Percentiles rank a stretch among this genome's conserved stretches.
phyloP scores from a whole-genome alignment of 108 stramenopile species.

The Nannochloropsis salina region DNA sequence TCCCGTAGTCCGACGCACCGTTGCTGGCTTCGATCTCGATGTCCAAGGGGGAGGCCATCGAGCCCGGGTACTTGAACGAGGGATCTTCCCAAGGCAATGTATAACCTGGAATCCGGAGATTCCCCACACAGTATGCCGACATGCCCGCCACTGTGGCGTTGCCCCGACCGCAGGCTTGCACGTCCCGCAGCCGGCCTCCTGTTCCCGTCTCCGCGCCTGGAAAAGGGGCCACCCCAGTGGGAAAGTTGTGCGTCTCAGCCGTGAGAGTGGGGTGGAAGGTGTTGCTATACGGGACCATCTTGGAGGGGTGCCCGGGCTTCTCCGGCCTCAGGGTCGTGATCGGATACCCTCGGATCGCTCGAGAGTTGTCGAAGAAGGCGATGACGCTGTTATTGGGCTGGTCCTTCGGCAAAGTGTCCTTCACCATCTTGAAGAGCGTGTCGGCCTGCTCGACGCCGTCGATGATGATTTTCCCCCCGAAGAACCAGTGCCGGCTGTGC shows the following conservation, averaged over 20 bases:
- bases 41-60: constrained; percentile 78
- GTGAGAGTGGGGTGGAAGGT: constrained; percentile 88
- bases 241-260: constrained; percentile 99
- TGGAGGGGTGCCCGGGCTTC: constrained; percentile 33
- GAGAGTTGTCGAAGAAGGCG: constrained; percentile 97
- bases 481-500: constrained; percentile 99
- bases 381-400: constrained; percentile 76
- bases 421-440: constrained; percentile 96
- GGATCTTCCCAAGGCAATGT: constrained; percentile 88
- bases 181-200: constrained; percentile 93
- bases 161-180: constrained; percentile 95
- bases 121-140: constrained; percentile 95
- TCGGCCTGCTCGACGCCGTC: constrained; percentile 84
- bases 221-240: constrained; percentile 95
- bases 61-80: constrained; percentile 63
- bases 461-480: constrained; percentile 93
- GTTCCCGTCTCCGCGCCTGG: constrained; percentile 99
- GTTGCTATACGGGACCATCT: constrained; percentile 46
- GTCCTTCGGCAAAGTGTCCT: constrained; percentile 73
- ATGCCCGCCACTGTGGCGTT: constrained; percentile 83
- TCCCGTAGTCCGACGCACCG: constrained; percentile 98
- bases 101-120: constrained; percentile 85
- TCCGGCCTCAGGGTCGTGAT: constrained; percentile 32
- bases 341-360: constrained; percentile 72
- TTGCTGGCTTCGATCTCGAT: constrained; percentile 90